Base-by-base conservation (phyloP, 192 early-diverging fungal species). In the Phycomyces blakesleeanus region DNA sequence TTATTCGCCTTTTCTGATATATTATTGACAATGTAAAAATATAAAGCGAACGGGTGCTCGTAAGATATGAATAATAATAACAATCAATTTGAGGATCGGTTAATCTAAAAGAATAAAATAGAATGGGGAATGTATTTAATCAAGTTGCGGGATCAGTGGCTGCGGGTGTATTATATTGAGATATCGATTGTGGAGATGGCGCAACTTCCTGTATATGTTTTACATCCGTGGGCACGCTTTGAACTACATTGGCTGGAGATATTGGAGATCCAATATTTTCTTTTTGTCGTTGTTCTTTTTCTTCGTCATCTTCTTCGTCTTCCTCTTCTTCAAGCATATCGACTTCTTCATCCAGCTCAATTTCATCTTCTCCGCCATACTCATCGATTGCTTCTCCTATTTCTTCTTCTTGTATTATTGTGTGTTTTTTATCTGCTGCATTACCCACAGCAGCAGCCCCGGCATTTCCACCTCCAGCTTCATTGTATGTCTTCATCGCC, bases 401-500 rank as follows among this genome's bases (percentile, higher is more conserved):
- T 27, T 63, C 61, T 25, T 44, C 54, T 1, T 55, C 25, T 29
- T 55, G 16, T 3, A 4, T 3, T 11, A 29, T 29, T 27, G 27
- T 10, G 2, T 14, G 18, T 40, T 40, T 11, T 21, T 38, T 12
- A 22, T 58, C 34, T 7, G 49, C 47, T 47, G 49, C 66, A 10
- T 52, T 34, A 7, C 29, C 57, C 0, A 63, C 67, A 24, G 67
- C 67, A 9, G 55, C 29, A 10, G 42, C 53, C 8, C 67, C 67
- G 12, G 52, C 67, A 38, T 27, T 37, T 15, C 66, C 64, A 24
- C 61, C 59, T 27, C 59, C 71, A 10, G 71, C 61, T 2, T 44
- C 71, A 0, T 20, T 68, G 26, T 69, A 69, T 10, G 55, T 54
- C 24, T 61, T 72, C 69, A 78, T 72, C 7, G 74, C 73, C 37